Evolutionary conservation across 2,329 filamentous ascomycete species (phyloP), one percentile per base, ranked within the genome.

Genomic region (Trichoderma sp.): DNA sequence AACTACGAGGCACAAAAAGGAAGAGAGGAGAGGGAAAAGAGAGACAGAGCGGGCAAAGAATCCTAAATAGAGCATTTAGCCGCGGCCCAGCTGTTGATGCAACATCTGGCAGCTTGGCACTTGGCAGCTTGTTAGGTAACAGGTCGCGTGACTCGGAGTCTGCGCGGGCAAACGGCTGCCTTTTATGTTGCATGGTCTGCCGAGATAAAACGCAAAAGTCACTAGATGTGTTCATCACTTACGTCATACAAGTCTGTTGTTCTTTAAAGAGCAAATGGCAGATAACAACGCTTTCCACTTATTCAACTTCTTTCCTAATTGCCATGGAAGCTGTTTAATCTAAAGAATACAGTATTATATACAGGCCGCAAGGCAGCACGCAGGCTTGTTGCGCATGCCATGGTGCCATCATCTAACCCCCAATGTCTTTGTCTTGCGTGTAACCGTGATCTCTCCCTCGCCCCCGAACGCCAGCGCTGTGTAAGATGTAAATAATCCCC

Each of bases 381-480:
- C 31, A 40, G n/a, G 68, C 69, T 71, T 72, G 27, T 73, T 73
- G 68, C 21, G 16, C 57, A 43, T 31, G 21, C 8, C 40, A 31
- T 33, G 10, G 31, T 14, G 14, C 56, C 33, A 43, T n/a, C 29
- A 59, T 59, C 61, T 56, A 37, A 35, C 52, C n/a, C 24, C 21
- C 31, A 21, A 21, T 43, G 29, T 31, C n/a, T n/a, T 40, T 27
- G 33, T 53, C 55, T 31, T 67, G 53, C 40, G 40, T 58, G 8
- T 52, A 60, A 68, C 55, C 37, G 52, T 57, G 24, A 40, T 31
- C 56, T 56, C 47, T 52, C 37, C 57, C 21, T 55, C 52, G 14
- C 68, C 68, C 68, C 52, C 68, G 24, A 78, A 79, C 78, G 79
- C 79, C 79, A 70, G 73, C 78, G 77, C 77, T 78, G 73, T 78